A percentile compares a stretch with the other conserved stretches of the same genome.
Evolutionary conservation across 1,284 basidiomycete genomes (phyloP).

Genomic region (Rhodotorula sp.): DNA sequence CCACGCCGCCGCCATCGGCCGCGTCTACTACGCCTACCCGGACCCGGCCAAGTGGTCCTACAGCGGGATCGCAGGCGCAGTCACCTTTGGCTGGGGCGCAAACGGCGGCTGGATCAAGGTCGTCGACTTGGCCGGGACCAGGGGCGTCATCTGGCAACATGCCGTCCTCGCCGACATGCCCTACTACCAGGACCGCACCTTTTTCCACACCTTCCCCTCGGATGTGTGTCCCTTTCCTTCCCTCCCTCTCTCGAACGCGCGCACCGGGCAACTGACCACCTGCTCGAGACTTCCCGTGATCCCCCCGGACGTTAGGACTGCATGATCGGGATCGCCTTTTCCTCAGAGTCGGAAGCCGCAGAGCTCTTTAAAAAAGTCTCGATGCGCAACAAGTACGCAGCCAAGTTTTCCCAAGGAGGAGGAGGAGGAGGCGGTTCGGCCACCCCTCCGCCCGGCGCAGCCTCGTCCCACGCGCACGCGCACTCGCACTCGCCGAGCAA

Average conservation of each 20-base stretch:
- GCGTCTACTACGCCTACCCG: constrained; percentile 80
- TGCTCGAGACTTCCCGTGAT: neutral
- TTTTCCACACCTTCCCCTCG: constrained; percentile 90
- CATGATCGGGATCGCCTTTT: constrained; percentile 88
- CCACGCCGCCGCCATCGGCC: constrained; percentile 69
- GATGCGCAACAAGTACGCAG: constrained; percentile 63
- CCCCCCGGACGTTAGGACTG: constrained; percentile 60
- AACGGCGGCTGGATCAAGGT: constrained; percentile 68
- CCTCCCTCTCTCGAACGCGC: neutral
- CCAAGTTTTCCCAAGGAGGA: constrained; percentile 50
- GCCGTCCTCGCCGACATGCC: constrained; percentile 84
- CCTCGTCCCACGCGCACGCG: neutral
- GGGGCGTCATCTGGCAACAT: constrained; percentile 91
- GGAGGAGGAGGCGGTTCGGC: neutral
- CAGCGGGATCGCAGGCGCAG: constrained; percentile 76
- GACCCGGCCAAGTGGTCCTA: constrained; percentile 76
- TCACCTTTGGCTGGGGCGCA: constrained; percentile 63
- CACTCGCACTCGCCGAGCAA: neutral
- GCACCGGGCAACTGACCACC: neutral
- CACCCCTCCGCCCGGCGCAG: neutral
- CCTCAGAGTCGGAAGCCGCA: constrained; percentile 82
- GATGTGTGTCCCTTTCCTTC: constrained; percentile 65
- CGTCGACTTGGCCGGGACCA: constrained; percentile 72
- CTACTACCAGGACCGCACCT: constrained; percentile 81
- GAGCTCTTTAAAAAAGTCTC: constrained; percentile 86